Evolutionary conservation across 2,329 filamentous ascomycete genomes (phyloP).

Genomic region (Aspergillus uvarum): DNA sequence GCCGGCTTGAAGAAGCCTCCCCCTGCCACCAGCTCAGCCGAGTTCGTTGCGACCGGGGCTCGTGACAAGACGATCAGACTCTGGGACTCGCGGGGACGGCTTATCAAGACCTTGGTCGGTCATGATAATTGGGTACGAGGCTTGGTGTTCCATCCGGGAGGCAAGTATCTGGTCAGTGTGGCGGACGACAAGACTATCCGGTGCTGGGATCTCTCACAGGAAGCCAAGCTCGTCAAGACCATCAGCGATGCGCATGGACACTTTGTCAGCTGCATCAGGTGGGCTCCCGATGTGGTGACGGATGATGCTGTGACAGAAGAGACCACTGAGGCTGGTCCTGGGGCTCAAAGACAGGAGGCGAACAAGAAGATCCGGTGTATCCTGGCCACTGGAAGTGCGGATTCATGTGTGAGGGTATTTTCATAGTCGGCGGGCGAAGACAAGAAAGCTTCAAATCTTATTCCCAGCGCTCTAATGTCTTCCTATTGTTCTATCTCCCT

Average conservation of each 20-base stretch:
- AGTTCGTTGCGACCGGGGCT: conserved; percentile 86
- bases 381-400: background rate
- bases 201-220: conserved; percentile 91
- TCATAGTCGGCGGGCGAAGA: background rate
- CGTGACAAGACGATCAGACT: conserved; percentile 88
- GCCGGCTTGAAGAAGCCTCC: conserved; percentile 84
- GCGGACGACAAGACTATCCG: conserved; percentile 88
- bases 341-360: background rate
- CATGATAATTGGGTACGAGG: conserved; percentile 94
- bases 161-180: conserved; percentile 83
- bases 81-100: conserved; percentile 81
- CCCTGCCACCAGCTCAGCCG: conserved; percentile 69
- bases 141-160: conserved; percentile 84
- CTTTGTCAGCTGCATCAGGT: conserved; percentile 82
- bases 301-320: conserved; percentile 19
- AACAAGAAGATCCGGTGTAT: background rate
- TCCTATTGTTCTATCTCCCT: background rate
- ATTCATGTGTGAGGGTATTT: background rate
- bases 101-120: conserved; percentile 78
- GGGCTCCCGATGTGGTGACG: conserved; percentile 63
- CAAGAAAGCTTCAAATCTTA: background rate
- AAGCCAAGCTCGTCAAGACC: conserved; percentile 84
- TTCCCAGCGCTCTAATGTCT: background rate
- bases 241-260: conserved; percentile 75
- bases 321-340: background rate